phyloP scores from a whole-genome alignment of 352 stramenopile genomes.

The Pythium oligandrum region DNA sequence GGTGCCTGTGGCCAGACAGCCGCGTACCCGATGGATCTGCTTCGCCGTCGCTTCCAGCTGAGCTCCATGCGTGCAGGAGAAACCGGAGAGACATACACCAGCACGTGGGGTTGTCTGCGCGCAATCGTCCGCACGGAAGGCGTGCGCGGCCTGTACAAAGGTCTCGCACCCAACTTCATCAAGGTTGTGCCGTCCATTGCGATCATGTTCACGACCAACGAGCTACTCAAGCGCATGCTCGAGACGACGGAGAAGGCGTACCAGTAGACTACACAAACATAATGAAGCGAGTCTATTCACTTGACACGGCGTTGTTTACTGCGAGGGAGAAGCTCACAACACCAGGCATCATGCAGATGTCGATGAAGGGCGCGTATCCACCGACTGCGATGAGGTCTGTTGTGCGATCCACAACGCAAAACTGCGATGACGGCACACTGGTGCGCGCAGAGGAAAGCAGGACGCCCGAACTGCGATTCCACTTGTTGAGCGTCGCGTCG shows the following conservation, averaged over 20 bases:
- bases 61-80: conserved; percentile 30
- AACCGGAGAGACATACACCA: conserved; percentile 28
- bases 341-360: conserved; percentile 77
- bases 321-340: conserved; percentile 79
- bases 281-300: too few relatives aligned
- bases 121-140: conserved; percentile 50
- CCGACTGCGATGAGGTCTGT: conserved; percentile 70
- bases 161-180: conserved; percentile 61
- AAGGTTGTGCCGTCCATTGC: conserved; percentile 78
- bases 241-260: too few relatives aligned
- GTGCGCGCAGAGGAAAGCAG: conserved; percentile 50
- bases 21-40: conserved; percentile 73
- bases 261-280: too few relatives aligned
- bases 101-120: conserved; percentile 40
- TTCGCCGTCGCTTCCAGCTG: conserved; percentile 69
- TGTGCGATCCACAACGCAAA: conserved; percentile 56
- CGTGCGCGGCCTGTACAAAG: conserved; percentile 61
- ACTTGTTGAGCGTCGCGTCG: conserved; percentile 59
- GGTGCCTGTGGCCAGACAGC: conserved; percentile 68
- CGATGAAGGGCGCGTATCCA: conserved; percentile 45
- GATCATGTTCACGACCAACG: conserved; percentile 81
- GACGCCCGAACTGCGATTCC: conserved; percentile 67
- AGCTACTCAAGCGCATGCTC: conserved; percentile 48
- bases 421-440: conserved; percentile 52
- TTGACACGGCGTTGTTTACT: conserved; percentile 16